Base-by-base conservation (phyloP, 768 basidiomycete genomes). In the Lactarius sanguifluus region DNA sequence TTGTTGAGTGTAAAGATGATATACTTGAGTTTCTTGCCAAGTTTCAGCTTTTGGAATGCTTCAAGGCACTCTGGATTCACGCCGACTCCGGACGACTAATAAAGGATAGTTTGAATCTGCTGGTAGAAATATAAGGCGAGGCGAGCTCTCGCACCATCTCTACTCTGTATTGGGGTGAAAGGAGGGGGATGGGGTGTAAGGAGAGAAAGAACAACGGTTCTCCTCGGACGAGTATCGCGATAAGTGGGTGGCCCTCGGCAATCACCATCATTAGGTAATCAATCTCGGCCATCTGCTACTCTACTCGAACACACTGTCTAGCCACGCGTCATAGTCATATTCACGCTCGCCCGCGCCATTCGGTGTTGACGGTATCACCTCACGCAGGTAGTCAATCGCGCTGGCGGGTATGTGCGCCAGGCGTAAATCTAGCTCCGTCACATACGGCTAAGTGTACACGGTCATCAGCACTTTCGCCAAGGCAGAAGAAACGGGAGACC, bases 351-450 rank as follows among this genome's bases (percentile, higher is more conserved):
- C 88, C 9, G 72, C 79, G 7, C 80, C 85, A 57, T 82, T 85
- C 64, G 73, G 71, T 23, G 72, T 76, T 57, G 75, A 79, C 1
- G 96, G 94, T 86, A 98, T 90, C 57, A 85, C 88, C 73, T 92
- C 86, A 40, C 85, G 84, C 68, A 98, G 80, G 76, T 95, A 98
- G 16, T 90, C 86, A 61, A 96, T 87, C 0, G 91, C 84, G 63
- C 82, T 79, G 9, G 81, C 79, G 3, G 96, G 91, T 20, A 99
- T 81, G 66, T 89, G 86, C 28, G 94, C 93, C 61, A 95, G 78
- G 59, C 88, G 85, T 73, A 99, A 83, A 74, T 99, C 96, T 40
- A 97, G 79, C 76, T 98, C 96, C 8, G 96, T 96, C 40, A 99
- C 89, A 71, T 89, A 95, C 18, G 91, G 88, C 94, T 97, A 77